Evolutionary conservation across 176 grass and related monocot genomes (phyloP), one percentile per base, ranked within the genome.

Genomic region (Avena sativa): DNA sequence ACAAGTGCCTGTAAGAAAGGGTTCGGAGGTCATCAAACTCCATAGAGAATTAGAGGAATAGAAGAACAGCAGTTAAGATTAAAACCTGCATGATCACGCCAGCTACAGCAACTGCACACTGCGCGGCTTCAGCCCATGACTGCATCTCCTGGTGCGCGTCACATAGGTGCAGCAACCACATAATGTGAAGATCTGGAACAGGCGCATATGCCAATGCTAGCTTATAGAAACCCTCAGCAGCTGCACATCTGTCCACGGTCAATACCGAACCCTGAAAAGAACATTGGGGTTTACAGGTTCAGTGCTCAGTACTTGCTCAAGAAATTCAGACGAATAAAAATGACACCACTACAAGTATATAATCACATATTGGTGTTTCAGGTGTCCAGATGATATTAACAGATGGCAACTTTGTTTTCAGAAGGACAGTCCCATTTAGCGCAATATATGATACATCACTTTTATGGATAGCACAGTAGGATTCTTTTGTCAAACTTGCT

Each of bases 91-190:
- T 99, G 84, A 99, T 97, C 74, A 99, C 97, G 61, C 97, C 97
- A 78, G 97, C 97, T 75, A 99, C 97, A 81, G 97, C 92, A 74
- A 97, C 97, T 81, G 97, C 97, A 90, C 97, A 99, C 81, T 99
- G 94, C 43, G 94, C 97, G 12, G 97, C 97, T 92, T 99, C 97
- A 85, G 97, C 97, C 85, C 92, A 99, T 71, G 97, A 97, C 76
- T 99, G 97, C 97, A 99, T 97, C 91, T 99, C 97, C 89, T 99
- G 97, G 83, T 99, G 97, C 7, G 94, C 92, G 55, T 99, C 97
- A 56, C 97, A 99, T 68, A 99, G 85, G 91, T 99, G 97, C 40
- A 97, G 89, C 73, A 96, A 85, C 97, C 97, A 99, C 97, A 99
- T 99, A 21, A 99, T 99, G 60, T 99, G 94, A 83, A 99, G 94